A percentile compares a stretch with the other conserved stretches of the same genome.
Evolutionary conservation across 2,329 filamentous ascomycete species (phyloP).

Genomic region (Cytospora chrysosperma): DNA sequence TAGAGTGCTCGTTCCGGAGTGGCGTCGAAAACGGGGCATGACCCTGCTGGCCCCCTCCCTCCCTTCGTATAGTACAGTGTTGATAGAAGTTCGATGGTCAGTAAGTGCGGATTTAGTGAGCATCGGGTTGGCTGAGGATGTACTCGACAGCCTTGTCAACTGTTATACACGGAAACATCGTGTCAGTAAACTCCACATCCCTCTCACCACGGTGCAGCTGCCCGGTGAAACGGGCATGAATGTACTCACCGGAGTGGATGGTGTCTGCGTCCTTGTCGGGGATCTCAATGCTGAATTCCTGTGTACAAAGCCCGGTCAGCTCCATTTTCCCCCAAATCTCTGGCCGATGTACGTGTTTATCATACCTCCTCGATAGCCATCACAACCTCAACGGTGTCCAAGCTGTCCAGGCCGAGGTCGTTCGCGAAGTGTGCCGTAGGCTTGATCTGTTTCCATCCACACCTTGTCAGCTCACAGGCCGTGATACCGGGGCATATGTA

Average conservation of each 20-base stretch:
- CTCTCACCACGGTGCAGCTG: neutral
- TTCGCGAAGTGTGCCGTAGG: slow-evolving; percentile 88
- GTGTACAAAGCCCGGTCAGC: neutral
- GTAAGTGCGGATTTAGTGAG: slow-evolving; percentile 54
- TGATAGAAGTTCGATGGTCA: neutral
- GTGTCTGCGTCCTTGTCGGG: slow-evolving; percentile 94
- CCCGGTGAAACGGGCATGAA: neutral
- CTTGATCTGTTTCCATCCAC: slow-evolving; percentile 63
- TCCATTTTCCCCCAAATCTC: neutral
- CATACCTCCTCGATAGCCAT: slow-evolving; percentile 98
- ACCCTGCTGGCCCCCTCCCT: neutral
- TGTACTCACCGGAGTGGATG: slow-evolving; percentile 83
- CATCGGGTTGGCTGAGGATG: slow-evolving; percentile 89
- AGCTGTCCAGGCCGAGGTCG: slow-evolving; percentile 92
- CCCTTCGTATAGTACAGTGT: slow-evolving; percentile 10
- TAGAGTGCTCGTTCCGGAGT: slow-evolving; percentile 11
- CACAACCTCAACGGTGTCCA: slow-evolving; percentile 98
- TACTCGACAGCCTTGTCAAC: slow-evolving; percentile 95
- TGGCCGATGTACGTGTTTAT: slow-evolving; percentile 17
- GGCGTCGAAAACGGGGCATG: slow-evolving; percentile 2
- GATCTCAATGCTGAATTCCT: slow-evolving; percentile 86
- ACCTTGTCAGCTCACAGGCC: slow-evolving; percentile 9
- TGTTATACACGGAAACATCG: slow-evolving; percentile 37
- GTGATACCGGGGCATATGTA: neutral
- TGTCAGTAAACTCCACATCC: neutral